phyloP scores from a whole-genome alignment of 495 filamentous ascomycete species.

The Rostrohypoxylon terebratum region DNA sequence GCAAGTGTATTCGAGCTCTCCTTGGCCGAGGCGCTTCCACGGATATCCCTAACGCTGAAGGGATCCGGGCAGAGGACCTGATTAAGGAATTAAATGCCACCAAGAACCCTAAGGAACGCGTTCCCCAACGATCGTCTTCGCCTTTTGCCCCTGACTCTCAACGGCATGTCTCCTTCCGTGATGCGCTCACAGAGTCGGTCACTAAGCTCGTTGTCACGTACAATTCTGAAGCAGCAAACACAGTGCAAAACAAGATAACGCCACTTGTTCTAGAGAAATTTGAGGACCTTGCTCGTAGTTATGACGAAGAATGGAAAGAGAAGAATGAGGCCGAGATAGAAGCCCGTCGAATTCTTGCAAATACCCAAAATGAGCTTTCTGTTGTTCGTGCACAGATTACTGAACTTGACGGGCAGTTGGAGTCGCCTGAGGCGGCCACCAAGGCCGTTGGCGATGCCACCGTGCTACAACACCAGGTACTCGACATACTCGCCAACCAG shows the following conservation, averaged over 20 bases:
- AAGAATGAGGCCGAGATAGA: slow-evolving; percentile 69
- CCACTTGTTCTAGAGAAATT: slow-evolving; percentile 68
- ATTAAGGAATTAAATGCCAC: slow-evolving; percentile 69
- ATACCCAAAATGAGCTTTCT: slow-evolving; percentile 66
- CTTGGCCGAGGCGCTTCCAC: slow-evolving; percentile 77
- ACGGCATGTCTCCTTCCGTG: slow-evolving; percentile 56
- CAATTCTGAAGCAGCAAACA: slow-evolving; percentile 68
- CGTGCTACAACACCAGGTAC: slow-evolving; percentile 50
- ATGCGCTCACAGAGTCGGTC: slow-evolving; percentile 52
- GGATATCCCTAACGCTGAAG: slow-evolving; percentile 81
- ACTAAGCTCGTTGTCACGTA: slow-evolving; percentile 54
- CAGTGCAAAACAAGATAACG: slow-evolving; percentile 67
- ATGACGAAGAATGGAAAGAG: slow-evolving; percentile 70
- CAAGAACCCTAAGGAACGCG: slow-evolving; percentile 57
- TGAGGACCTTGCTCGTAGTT: slow-evolving; percentile 66
- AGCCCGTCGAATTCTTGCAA: slow-evolving; percentile 65
- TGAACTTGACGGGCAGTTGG: slow-evolving; percentile 59
- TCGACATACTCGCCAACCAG: slow-evolving; percentile 56
- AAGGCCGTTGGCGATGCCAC: slow-evolving; percentile 54
- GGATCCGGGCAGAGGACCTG: slow-evolving; percentile 81
- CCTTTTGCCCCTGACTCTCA: slow-evolving; percentile 69
- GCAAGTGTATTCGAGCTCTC: slow-evolving; percentile 77
- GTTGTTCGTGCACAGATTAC: slow-evolving; percentile 61
- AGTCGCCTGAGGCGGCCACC: slow-evolving; percentile 58
- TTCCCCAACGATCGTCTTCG: slow-evolving; percentile 68